These are phyloP conservation scores for Lathyrus sativus DNA, from an alignment of 306 rosid genomes.

Conservation along the genomic window DNA sequence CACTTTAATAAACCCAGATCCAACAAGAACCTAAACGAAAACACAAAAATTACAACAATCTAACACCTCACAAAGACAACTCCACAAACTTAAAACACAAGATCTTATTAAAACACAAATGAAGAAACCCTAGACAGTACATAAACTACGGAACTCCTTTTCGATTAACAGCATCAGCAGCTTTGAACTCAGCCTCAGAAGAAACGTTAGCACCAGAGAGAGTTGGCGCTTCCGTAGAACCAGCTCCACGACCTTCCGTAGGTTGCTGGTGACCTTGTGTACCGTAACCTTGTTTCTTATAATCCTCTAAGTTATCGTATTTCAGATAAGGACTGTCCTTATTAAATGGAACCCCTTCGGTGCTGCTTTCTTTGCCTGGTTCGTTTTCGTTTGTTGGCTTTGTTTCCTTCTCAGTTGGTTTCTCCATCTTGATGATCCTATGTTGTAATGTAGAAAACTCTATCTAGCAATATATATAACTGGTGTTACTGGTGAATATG, in stretches of 20 bases:
- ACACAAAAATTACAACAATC: too few relatives aligned
- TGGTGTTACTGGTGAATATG: too few relatives aligned
- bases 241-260: slow-evolving; percentile 63
- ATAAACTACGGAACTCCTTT: slow-evolving; percentile 44
- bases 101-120: neutral
- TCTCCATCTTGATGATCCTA: slow-evolving; percentile 38
- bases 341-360: slow-evolving; percentile 64
- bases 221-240: slow-evolving; percentile 80
- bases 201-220: slow-evolving; percentile 55
- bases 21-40: too few relatives aligned
- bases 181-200: slow-evolving; percentile 31
- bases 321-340: slow-evolving; percentile 75
- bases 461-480: neutral
- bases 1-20: too few relatives aligned
- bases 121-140: neutral
- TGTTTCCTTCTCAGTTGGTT: neutral
- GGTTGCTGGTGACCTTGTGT: slow-evolving; percentile 74
- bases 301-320: slow-evolving; percentile 69
- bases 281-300: slow-evolving; percentile 75
- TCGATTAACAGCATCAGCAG: slow-evolving; percentile 41
- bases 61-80: too few relatives aligned
- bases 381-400: slow-evolving; percentile 24
- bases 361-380: slow-evolving; percentile 24
- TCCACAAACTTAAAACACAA: too few relatives aligned
- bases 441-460: neutral